Conservation (phyloP, 805 yeast genomes). For the Saccharomycopsis sp. region DNA sequence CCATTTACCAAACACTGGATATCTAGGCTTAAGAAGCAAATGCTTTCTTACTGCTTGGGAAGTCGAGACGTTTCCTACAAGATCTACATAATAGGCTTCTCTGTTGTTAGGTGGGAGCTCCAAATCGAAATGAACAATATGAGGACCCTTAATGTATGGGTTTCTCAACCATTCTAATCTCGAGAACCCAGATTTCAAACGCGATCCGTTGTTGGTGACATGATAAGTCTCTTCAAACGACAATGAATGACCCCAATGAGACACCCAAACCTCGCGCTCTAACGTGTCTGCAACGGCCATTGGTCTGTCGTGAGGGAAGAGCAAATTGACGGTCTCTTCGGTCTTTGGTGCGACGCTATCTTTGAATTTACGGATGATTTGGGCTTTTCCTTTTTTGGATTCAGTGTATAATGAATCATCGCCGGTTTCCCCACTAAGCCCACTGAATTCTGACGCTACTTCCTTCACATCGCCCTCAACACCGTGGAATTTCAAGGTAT, state of each 20-base stretch:
- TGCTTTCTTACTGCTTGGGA: conserved; percentile 36
- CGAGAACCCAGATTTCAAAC: conserved; percentile 63
- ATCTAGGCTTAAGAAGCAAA: conserved; percentile 73
- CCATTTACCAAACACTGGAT: conserved; percentile 97
- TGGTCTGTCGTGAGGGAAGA: conserved; percentile 63
- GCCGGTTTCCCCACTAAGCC: conserved; percentile 17
- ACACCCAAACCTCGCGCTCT: conserved; percentile 78
- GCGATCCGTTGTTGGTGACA: conserved; percentile 68
- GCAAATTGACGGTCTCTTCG: conserved; percentile 43
- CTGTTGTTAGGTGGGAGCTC: conserved; percentile 43
- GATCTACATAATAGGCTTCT: conserved; percentile 79
- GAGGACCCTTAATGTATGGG: conserved; percentile 35
- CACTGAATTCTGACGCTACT: conserved; percentile 26
- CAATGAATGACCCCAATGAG: conserved; percentile 69
- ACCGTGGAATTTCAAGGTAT: conserved; percentile 41
- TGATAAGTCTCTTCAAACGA: conserved; percentile 85
- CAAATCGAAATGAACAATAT: conserved; percentile 56
- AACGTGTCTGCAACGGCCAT: conserved; percentile 52
- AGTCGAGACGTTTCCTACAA: conserved; percentile 90
- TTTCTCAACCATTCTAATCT: conserved; percentile 66
- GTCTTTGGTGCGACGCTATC: conserved; percentile 40
- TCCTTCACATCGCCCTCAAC: conserved; percentile 39
- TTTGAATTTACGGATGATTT: neutral
- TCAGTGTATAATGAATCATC: conserved; percentile 16
- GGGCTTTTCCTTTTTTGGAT: neutral